Conservation (phyloP, 768 basidiomycete genomes). For the Punctularia strigosozonata region DNA sequence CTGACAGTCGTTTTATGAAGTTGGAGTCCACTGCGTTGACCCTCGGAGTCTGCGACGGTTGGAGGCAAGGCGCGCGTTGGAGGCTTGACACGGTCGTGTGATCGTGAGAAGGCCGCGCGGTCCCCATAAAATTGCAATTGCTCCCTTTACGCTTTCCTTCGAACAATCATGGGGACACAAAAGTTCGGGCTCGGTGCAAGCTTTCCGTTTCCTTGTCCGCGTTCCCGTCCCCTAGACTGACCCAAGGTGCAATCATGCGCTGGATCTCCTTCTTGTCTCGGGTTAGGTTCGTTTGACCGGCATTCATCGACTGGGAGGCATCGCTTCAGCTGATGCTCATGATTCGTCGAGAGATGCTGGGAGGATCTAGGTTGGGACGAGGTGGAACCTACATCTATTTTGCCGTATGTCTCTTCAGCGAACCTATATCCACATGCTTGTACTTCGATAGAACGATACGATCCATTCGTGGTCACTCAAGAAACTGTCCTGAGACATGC, state of each 20-base stretch:
- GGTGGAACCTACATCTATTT: too few species aligned
- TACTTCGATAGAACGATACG: too few species aligned
- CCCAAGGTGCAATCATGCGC: slow-evolving; percentile 23
- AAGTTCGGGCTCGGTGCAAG: slow-evolving; percentile 85
- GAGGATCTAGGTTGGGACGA: too few species aligned
- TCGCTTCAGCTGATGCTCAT: too few species aligned
- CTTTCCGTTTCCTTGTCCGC: slow-evolving; percentile 85
- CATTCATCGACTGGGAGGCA: not conserved
- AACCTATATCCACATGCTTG: too few species aligned
- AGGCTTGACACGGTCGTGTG: slow-evolving; percentile 22
- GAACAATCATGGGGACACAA: slow-evolving; percentile 80
- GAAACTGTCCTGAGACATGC: too few species aligned
- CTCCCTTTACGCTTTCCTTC: slow-evolving; percentile 15
- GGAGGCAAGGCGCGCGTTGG: slow-evolving; percentile 4
- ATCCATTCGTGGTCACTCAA: too few species aligned
- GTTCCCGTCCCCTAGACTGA: slow-evolving; percentile 84
- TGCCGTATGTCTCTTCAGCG: too few species aligned
- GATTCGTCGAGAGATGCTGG: too few species aligned
- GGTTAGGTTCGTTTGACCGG: slow-evolving; percentile 2
- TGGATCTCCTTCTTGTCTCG: slow-evolving; percentile 19
- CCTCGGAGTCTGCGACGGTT: too few species aligned
- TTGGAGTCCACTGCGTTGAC: too few species aligned
- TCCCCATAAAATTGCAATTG: slow-evolving; percentile 9
- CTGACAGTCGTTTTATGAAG: too few species aligned
- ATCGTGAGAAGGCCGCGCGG: slow-evolving; percentile 21